These are phyloP conservation scores for Tagetes erecta DNA, from an alignment of 129 eudicot genomes.

Conservation along the genomic window DNA sequence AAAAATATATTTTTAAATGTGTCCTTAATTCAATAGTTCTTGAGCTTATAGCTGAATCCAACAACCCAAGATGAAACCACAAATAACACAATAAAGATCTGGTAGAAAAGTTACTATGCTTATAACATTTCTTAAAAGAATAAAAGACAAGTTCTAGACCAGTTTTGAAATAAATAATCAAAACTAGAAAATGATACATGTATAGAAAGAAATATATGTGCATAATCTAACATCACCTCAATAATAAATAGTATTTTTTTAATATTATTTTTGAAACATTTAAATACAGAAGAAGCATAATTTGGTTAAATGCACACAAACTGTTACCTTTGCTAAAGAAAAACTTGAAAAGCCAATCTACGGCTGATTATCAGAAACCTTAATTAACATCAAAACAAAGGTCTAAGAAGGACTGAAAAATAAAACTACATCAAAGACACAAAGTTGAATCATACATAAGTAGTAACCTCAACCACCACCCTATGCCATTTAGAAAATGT, in stretches of 20 bases:
- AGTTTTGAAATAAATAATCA: too few species aligned
- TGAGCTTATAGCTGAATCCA: neutral
- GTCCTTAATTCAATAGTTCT: neutral
- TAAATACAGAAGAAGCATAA: neutral
- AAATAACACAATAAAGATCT: neutral
- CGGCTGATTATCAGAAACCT: constrained; percentile 11
- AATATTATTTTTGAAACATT: neutral
- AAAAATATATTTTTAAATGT: neutral
- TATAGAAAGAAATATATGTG: neutral
- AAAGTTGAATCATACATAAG: constrained; percentile 4
- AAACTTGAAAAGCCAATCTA: neutral
- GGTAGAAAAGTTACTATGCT: neutral
- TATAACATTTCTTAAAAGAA: too few species aligned
- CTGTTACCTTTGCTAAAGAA: neutral
- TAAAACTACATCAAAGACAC: constrained; percentile 13
- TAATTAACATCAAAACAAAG: constrained; percentile 10
- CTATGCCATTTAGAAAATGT: constrained; percentile 23
- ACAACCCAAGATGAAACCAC: neutral
- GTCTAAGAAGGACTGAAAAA: constrained; percentile 17
- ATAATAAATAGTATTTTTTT: too few species aligned
- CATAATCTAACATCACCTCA: neutral
- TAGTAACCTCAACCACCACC: neutral
- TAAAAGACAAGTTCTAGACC: neutral
- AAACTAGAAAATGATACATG: neutral
- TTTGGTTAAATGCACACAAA: neutral